Base-by-base conservation (phyloP, 2,329 filamentous ascomycete genomes). In the Epichloe coenophiala region DNA sequence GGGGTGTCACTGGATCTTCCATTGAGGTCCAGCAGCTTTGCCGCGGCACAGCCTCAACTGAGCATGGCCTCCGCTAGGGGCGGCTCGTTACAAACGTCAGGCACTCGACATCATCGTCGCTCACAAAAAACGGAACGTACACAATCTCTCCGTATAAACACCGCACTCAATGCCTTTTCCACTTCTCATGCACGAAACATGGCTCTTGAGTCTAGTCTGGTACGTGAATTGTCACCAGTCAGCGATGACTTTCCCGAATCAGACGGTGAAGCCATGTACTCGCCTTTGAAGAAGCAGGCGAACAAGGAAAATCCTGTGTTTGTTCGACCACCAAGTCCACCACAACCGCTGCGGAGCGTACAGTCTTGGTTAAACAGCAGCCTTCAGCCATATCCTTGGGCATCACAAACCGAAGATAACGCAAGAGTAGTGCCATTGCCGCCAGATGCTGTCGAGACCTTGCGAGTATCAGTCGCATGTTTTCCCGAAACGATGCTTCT, bases 401-500 rank as follows among this genome's bases (percentile, higher is more conserved):
- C 62, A 31, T 54, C 63, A 21, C 56, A 59, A 4, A 55, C 56
- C n/a, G 67, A 69, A 2, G 67, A 69, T 43, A 47, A 66, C 9
- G 65, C 68, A 4, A 66, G 62, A 45, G 63, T 64, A 0, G 62
- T 80, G 5, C 77, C 73, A 1, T 65, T 81, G 0, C 74, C 76
- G 0, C 70, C 73, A 1, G 70, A 78, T 27, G 68, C 78, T 3
- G 61, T 80, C 40, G 76, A 81, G 52, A 77, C 71, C 0, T 64
- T 81, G 4, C 66, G 73, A 31, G 69, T 78, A 5, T 77, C 73
- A 0, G 71, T 78, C 11, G 65, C 71, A 5, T 78, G 74, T 56
- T 81, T 81, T 54, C 77, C 77, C 0, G 76, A 79, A 55, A 78
- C 76, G 1, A 78, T 80, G 72, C 71, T 81, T 1, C 65, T 74